Evolutionary conservation across 1,284 basidiomycete genomes (phyloP).

Genomic region (Earliella scabrosa): DNA sequence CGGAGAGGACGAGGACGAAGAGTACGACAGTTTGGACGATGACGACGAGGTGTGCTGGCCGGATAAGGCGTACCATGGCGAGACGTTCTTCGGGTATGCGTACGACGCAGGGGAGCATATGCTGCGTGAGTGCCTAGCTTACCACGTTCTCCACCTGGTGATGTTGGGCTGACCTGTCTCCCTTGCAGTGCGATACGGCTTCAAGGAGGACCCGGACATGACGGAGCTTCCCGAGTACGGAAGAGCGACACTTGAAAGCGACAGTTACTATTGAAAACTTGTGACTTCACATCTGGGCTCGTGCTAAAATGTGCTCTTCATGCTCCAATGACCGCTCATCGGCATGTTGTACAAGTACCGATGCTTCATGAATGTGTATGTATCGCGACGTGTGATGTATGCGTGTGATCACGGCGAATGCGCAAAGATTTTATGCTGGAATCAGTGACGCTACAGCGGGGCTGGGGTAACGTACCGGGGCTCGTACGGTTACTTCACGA

Average conservation of each 20-base stretch:
- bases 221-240: conserved; percentile 12
- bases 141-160: background rate
- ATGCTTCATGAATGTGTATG: too few relatives aligned
- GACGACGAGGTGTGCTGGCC: conserved; percentile 38
- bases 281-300: too few relatives aligned
- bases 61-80: conserved; percentile 35
- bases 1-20: conserved; percentile 8
- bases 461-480: too few relatives aligned
- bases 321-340: too few relatives aligned
- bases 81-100: conserved; percentile 40
- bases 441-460: too few relatives aligned
- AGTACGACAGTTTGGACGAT: conserved; percentile 8
- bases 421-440: too few relatives aligned
- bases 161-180: background rate
- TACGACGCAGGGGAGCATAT: conserved; percentile 41
- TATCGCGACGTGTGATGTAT: too few relatives aligned
- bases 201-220: conserved; percentile 9
- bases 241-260: background rate
- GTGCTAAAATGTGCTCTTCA: too few relatives aligned
- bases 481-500: too few relatives aligned
- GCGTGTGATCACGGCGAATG: too few relatives aligned
- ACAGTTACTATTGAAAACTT: background rate
- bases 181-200: conserved; percentile 8
- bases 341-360: too few relatives aligned
- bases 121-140: background rate